phyloP scores from a whole-genome alignment of 495 filamentous ascomycete species.

The Pseudotulostoma volvatum region DNA sequence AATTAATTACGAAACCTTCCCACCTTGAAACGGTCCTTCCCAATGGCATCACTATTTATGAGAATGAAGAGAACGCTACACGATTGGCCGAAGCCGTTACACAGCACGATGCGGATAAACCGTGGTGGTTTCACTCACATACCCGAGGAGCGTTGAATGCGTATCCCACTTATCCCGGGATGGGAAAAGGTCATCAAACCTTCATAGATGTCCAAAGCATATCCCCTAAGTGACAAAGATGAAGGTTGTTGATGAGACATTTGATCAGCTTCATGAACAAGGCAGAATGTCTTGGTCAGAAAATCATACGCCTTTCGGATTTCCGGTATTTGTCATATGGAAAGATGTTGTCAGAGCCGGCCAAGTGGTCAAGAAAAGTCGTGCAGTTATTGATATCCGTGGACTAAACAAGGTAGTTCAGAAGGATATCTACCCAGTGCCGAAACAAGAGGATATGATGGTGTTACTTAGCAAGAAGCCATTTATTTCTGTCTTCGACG shows the following conservation, averaged over 20 bases:
- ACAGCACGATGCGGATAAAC: not conserved
- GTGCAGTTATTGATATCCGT: conserved; percentile 6
- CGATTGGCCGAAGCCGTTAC: not conserved
- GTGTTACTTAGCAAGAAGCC: not conserved
- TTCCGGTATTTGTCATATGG: not conserved
- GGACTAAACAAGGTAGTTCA: conserved; percentile 3
- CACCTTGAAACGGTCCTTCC: not conserved
- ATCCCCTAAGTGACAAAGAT: not conserved
- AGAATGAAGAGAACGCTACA: not conserved
- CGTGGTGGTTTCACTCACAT: not conserved
- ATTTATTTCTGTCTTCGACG: not conserved
- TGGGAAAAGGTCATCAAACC: not conserved
- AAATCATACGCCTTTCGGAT: not conserved
- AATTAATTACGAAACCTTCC: not conserved
- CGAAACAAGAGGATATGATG: not conserved
- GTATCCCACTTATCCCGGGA: not conserved
- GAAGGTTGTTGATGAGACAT: not conserved
- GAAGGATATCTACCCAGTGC: conserved; percentile 5
- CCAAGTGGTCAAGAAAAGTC: not conserved
- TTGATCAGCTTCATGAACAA: not conserved
- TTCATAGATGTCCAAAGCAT: not conserved
- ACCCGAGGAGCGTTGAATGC: not conserved
- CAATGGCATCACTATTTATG: not conserved
- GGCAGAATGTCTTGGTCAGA: not conserved
- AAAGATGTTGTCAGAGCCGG: not conserved